Conservation (phyloP, 371 early-diverging fungal genomes). For the Blakeslea trispora region DNA sequence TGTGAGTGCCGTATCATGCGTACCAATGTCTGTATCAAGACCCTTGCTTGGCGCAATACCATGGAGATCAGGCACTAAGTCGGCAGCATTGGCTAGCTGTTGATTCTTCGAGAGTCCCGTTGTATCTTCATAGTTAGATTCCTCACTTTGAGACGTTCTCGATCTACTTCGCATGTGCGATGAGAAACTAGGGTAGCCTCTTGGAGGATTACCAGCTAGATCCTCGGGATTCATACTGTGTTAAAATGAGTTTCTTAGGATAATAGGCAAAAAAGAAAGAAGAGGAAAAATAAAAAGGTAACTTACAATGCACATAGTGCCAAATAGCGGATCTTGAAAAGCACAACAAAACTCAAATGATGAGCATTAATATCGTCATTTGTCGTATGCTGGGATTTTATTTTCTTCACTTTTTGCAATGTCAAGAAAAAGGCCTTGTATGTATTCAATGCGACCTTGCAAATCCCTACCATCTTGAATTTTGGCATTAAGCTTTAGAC, state of each 20-base stretch:
- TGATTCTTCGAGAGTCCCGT: not conserved
- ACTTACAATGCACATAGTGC: too few species aligned
- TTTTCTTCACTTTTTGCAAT: too few species aligned
- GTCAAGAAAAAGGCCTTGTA: too few species aligned
- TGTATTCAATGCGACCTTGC: too few species aligned
- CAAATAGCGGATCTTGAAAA: too few species aligned
- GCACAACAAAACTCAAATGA: too few species aligned
- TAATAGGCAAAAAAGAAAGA: not conserved
- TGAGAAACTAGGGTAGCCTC: not conserved
- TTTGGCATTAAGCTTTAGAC: too few species aligned
- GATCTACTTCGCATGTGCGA: not conserved
- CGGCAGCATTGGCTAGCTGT: slow-evolving; percentile 1
- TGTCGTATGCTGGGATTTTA: too few species aligned
- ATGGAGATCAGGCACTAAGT: slow-evolving; percentile 32
- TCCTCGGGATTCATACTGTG: not conserved
- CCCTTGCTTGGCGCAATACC: slow-evolving; percentile 14
- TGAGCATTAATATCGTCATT: too few species aligned
- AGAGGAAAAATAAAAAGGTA: not conserved
- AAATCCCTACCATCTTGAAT: too few species aligned
- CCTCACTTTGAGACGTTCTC: not conserved
- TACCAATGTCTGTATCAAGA: slow-evolving; percentile 38
- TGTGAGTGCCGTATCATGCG: slow-evolving; percentile 33
- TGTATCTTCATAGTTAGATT: not conserved
- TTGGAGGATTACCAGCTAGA: not conserved
- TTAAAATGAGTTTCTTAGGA: not conserved